Evolutionary conservation across 441 rosid species (phyloP).

Genomic region (Biscutella laevigata): DNA sequence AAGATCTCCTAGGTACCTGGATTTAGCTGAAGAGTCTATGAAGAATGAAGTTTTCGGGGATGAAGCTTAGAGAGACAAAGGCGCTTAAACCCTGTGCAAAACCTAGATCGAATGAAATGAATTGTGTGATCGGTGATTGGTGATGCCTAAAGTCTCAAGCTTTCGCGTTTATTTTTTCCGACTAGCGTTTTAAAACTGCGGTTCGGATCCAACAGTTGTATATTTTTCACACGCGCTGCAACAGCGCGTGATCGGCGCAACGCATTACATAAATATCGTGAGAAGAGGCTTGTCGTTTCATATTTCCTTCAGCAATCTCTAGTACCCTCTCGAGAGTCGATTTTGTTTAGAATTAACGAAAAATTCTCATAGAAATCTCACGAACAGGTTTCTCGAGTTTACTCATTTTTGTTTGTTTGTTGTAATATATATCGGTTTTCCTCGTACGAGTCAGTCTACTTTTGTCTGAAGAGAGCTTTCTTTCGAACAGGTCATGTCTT

Average conservation of each 20-base stretch:
- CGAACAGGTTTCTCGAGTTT: conserved; percentile 8
- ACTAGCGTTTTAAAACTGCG: conserved; percentile 20
- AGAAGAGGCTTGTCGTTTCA: conserved; percentile 2
- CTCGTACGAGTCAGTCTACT: neutral
- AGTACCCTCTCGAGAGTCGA: neutral
- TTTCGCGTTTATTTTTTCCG: conserved; percentile 8
- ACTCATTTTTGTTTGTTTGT: neutral
- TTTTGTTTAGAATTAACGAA: neutral
- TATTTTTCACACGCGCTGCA: conserved; percentile 1
- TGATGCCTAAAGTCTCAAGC: neutral
- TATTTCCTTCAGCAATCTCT: neutral
- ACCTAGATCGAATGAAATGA: no score
- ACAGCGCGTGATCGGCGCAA: conserved; percentile 20
- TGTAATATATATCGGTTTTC: neutral
- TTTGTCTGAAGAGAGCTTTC: conserved; percentile 11
- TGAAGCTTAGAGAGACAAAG: no score
- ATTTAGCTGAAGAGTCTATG: no score
- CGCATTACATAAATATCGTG: neutral
- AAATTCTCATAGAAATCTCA: neutral
- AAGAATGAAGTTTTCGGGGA: no score
- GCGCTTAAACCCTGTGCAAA: no score
- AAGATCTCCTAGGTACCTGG: no score
- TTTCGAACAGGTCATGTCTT: conserved; percentile 37
- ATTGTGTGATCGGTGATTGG: no score
- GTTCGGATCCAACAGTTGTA: neutral